These are phyloP conservation scores for Rosa chinensis DNA, from an alignment of 306 rosid genomes.

Conservation along the genomic window DNA sequence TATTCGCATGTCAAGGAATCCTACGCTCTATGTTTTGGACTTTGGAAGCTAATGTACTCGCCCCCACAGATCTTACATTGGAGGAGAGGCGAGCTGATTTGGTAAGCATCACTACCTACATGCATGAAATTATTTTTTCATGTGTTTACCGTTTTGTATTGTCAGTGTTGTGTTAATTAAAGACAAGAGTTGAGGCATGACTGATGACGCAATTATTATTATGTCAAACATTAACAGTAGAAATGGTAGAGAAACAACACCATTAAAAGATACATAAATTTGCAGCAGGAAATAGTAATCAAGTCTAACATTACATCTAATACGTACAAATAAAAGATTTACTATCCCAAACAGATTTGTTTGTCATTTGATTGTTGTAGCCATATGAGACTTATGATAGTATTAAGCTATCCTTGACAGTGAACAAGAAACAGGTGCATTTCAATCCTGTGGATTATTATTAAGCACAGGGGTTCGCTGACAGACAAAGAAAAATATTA, in stretches of 20 bases:
- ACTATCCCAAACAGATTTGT: background rate
- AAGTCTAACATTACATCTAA: too few species aligned
- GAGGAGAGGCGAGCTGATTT: slow-evolving; percentile 92
- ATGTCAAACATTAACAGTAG: too few species aligned
- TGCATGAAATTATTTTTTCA: too few species aligned
- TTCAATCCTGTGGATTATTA: background rate
- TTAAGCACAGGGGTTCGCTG: background rate
- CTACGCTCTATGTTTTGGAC: slow-evolving; percentile 60
- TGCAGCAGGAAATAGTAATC: too few species aligned
- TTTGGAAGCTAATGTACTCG: slow-evolving; percentile 64
- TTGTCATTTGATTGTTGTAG: slow-evolving; percentile 7
- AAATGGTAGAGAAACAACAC: too few species aligned
- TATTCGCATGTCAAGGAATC: slow-evolving; percentile 80
- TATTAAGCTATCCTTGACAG: background rate
- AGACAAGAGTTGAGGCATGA: too few species aligned
- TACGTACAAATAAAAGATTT: background rate
- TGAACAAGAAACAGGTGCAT: background rate
- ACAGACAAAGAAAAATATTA: background rate
- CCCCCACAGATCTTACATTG: slow-evolving; percentile 59
- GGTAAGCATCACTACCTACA: slow-evolving; percentile 42
- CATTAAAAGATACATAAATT: too few species aligned
- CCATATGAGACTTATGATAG: background rate
- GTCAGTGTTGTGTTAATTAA: too few species aligned
- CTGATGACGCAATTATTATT: too few species aligned
- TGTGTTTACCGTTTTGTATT: too few species aligned